Conservation (phyloP, 2,329 filamentous ascomycete species). For the Aspergillus proliferans region DNA sequence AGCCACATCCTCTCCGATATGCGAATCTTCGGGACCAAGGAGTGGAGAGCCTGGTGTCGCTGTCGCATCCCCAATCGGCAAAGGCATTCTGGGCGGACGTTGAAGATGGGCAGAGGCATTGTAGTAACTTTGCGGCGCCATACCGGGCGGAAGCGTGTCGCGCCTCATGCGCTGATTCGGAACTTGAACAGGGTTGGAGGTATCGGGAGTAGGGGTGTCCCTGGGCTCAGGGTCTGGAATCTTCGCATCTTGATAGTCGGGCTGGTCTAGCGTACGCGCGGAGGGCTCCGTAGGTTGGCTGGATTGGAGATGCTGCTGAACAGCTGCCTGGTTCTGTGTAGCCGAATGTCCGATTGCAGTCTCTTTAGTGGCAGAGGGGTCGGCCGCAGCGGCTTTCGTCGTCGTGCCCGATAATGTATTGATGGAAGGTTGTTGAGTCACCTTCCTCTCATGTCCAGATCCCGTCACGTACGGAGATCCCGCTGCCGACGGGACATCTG, state of each 20-base stretch:
- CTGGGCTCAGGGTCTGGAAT: constrained; percentile 17
- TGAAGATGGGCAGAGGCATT: constrained; percentile 37
- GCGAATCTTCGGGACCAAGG: constrained; percentile 60
- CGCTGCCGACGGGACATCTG: constrained; percentile 23
- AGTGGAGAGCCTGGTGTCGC: constrained; percentile 88
- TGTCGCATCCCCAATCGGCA: constrained; percentile 88
- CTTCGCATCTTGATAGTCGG: constrained; percentile 18
- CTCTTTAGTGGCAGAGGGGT: constrained; percentile 39
- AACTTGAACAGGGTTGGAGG: constrained; percentile 35
- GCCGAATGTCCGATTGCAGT: constrained; percentile 37
- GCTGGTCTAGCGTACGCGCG: constrained; percentile 16
- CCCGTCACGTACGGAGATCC: constrained; percentile 19
- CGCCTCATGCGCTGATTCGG: constrained; percentile 26
- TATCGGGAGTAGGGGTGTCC: constrained; percentile 26
- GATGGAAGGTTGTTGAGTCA: constrained; percentile 36
- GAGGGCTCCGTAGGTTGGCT: constrained; percentile 30
- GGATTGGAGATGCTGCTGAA: constrained; percentile 38
- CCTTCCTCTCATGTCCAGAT: constrained; percentile 30
- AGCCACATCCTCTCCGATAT: constrained; percentile 45
- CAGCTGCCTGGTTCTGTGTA: constrained; percentile 27
- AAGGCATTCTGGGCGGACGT: constrained; percentile 75
- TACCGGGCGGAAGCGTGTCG: constrained; percentile 20
- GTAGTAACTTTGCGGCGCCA: constrained; percentile 41
- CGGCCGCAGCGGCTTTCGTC: constrained; percentile 36
- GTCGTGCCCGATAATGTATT: constrained; percentile 32